Evolutionary conservation across 1,284 basidiomycete genomes (phyloP), one percentile per base, ranked within the genome.

Genomic region (Irpex rosettiformis): DNA sequence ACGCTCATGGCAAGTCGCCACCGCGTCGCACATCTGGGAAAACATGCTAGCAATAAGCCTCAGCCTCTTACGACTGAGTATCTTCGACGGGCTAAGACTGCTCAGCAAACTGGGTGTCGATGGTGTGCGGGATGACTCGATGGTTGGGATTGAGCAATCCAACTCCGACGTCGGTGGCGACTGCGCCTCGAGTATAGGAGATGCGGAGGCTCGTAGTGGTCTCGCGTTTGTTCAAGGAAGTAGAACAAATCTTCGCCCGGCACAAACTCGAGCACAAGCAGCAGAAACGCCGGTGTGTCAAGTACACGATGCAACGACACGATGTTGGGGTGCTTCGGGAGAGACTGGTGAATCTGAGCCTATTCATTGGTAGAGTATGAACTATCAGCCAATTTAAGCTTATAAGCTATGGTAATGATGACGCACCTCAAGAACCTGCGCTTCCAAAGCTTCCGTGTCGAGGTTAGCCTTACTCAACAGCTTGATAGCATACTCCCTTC

Each of bases 1-100:
- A 61, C 89, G 87, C 42, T 92, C 88, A 71, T 99, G 96, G 75
- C 96, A 98, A n/a, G 91, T 86, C 3, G 94, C 93, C 10, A 99
- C 96, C 30, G 96, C 95, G 63, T 96, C 92, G 72, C 97, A 99
- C 94, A 99, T 99, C 77, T 99, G 79, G 33, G 86, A 80, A 75
- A 99, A 99, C 97, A 99, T 99, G 69, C 91, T 88, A 7, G 94
- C 88, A 66, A 99, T 94, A 64, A 99, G 85, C 22, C 91, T 88
- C 40, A 99, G 83, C 61, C 96, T 90, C 42, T 88, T 89, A 57
- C 86, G 85, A 16, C 93, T 93, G 49, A 99, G 86, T 45, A 98
- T 80, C 64, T 91, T 86, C 53, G 86, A 81, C 11, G 93, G 89
- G 60, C 91, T 86, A 63, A 94, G 84, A 27, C 89, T 89, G n/a